These are phyloP conservation scores for Aspergillus ochraceoroseus DNA, from an alignment of 2,329 filamentous ascomycete genomes.

Conservation along the genomic window DNA sequence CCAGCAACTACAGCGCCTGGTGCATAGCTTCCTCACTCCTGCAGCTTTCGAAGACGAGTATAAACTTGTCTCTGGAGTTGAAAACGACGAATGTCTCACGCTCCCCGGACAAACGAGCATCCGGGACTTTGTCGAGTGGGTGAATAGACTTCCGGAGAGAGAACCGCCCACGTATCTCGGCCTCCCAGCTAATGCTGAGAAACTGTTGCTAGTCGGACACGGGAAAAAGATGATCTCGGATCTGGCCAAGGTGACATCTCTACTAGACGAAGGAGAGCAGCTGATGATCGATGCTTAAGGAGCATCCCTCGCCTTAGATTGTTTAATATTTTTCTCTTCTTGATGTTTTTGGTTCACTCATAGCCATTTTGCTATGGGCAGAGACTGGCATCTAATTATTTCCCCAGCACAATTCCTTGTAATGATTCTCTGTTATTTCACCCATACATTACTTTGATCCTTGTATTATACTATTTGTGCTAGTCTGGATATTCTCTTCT, in stretches of 20 bases:
- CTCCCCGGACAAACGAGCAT: slow-evolving; percentile 78
- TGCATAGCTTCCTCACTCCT: slow-evolving; percentile 73
- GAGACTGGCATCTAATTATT: too few relatives aligned
- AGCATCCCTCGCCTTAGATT: background rate
- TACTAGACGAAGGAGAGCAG: slow-evolving; percentile 92
- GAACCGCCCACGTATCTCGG: slow-evolving; percentile 95
- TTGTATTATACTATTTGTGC: too few relatives aligned
- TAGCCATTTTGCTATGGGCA: background rate
- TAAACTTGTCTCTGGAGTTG: slow-evolving; percentile 70
- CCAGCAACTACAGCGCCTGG: slow-evolving; percentile 64
- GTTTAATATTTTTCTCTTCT: slow-evolving; percentile 6
- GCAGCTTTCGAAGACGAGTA: slow-evolving; percentile 89
- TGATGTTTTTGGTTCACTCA: slow-evolving; percentile 4
- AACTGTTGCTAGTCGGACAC: slow-evolving; percentile 81
- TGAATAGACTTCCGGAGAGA: slow-evolving; percentile 84
- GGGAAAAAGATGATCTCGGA: slow-evolving; percentile 80
- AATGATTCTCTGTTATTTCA: background rate
- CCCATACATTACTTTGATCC: too few relatives aligned
- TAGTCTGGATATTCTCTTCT: slow-evolving; percentile 7
- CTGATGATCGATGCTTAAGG: slow-evolving; percentile 62
- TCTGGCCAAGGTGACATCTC: slow-evolving; percentile 73
- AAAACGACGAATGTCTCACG: slow-evolving; percentile 57
- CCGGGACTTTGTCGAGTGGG: slow-evolving; percentile 84
- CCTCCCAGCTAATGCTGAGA: slow-evolving; percentile 92
- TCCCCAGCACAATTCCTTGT: too few relatives aligned